Percentiles rank a stretch among this genome's conserved stretches.
phyloP scores from a whole-genome alignment of 2,329 filamentous ascomycete species.

The Aquanectria penicillioides region DNA sequence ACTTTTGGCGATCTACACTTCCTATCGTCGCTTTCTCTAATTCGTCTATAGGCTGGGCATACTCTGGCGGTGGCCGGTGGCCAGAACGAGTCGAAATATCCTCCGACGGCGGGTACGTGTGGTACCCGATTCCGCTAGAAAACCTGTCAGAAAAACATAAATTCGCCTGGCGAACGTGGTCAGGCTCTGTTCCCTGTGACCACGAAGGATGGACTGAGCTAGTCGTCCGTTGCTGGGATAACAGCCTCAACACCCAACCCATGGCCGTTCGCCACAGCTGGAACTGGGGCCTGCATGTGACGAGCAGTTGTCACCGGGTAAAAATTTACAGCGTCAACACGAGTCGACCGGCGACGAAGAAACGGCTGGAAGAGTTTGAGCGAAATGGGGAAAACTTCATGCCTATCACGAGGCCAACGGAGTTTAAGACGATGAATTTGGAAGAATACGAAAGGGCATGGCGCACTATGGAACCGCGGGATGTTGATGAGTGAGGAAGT shows the following conservation, averaged over 20 bases:
- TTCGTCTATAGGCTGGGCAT: conserved; percentile 65
- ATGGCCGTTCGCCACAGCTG: conserved; percentile 63
- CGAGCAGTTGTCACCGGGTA: conserved; percentile 68
- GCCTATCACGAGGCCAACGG: conserved; percentile 1
- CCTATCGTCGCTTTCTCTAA: background rate
- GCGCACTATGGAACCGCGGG: background rate
- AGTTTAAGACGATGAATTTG: background rate
- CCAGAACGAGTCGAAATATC: conserved; percentile 72
- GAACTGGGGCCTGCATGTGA: conserved; percentile 76
- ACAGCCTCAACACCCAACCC: conserved; percentile 69
- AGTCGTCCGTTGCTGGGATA: conserved; percentile 69
- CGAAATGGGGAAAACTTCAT: conserved; percentile 45
- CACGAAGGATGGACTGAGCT: conserved; percentile 71
- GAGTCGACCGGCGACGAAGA: conserved; percentile 56
- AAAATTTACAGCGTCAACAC: conserved; percentile 71
- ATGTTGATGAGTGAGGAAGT: background rate
- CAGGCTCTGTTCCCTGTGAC: conserved; percentile 69
- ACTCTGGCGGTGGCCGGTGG: conserved; percentile 67
- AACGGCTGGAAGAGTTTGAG: conserved; percentile 62
- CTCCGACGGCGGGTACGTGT: conserved; percentile 69
- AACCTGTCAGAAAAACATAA: conserved; percentile 71
- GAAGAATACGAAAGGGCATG: conserved; percentile 1
- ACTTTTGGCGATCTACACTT: background rate
- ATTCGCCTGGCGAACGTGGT: conserved; percentile 73
- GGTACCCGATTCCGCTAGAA: conserved; percentile 70